These are phyloP conservation scores for Telopea speciosissima DNA, from an alignment of 177 flowering plant genomes.

Conservation along the genomic window DNA sequence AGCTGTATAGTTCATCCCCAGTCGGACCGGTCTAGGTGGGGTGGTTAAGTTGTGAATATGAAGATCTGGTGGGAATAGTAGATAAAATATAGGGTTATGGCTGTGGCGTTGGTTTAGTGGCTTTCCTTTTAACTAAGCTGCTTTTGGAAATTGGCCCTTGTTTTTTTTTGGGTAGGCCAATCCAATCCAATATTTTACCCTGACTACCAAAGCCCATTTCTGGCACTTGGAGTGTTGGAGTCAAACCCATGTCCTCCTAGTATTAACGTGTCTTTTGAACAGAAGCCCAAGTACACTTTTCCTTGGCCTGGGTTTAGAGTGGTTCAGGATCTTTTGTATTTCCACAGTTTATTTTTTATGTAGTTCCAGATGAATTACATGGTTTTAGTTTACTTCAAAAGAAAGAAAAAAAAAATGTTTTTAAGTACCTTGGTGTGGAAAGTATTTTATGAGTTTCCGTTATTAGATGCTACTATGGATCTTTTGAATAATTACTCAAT, in stretches of 20 bases:
- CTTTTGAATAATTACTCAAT: too few relatives aligned
- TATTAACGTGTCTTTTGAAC: slow-evolving; percentile 3
- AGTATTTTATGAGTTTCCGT: too few relatives aligned
- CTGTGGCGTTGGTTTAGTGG: slow-evolving; percentile 24
- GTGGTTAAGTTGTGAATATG: slow-evolving; percentile 4
- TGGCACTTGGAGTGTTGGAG: neutral
- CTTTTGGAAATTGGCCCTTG: slow-evolving; percentile 34
- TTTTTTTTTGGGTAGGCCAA: slow-evolving; percentile 44
- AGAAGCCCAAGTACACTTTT: slow-evolving; percentile 14
- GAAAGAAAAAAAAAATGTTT: too few relatives aligned
- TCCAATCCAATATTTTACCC: slow-evolving; percentile 19
- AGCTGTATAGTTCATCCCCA: slow-evolving; percentile 26
- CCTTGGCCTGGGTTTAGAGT: too few relatives aligned
- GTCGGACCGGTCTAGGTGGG: slow-evolving; percentile 7
- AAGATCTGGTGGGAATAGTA: slow-evolving; percentile 21
- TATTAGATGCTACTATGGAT: too few relatives aligned
- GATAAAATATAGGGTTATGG: slow-evolving; percentile 14
- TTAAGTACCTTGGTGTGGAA: too few relatives aligned
- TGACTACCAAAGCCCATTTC: neutral
- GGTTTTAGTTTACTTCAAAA: too few relatives aligned
- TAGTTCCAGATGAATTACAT: too few relatives aligned
- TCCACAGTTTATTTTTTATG: too few relatives aligned
- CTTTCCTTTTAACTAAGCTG: slow-evolving; percentile 36
- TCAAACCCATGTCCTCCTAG: neutral
- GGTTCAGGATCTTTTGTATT: too few relatives aligned